Conservation (phyloP, 2,329 filamentous ascomycete species). For the Aspergillus bombycis region DNA sequence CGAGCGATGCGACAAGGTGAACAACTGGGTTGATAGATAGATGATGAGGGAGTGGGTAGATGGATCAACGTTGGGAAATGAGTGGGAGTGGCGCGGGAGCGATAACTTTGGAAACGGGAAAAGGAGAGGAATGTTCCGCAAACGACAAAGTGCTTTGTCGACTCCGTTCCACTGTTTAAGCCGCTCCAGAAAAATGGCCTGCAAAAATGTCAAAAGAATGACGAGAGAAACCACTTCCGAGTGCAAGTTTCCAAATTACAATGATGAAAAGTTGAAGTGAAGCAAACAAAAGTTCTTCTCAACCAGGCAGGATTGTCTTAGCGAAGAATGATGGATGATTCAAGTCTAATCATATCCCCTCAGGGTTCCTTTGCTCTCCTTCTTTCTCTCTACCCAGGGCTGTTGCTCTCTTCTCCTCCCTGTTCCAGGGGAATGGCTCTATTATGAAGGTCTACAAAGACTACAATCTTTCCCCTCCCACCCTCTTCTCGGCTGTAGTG, state of each 20-base stretch:
- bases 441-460: conserved; percentile 15
- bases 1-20: conserved; percentile 35
- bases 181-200: neutral
- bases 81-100: conserved; percentile 16
- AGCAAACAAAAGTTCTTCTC: conserved; percentile 7
- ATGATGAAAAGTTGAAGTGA: conserved; percentile 4
- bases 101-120: conserved; percentile 30
- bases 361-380: conserved; percentile 8
- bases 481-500: neutral
- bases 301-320: conserved; percentile 1
- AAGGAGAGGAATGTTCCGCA: conserved; percentile 15
- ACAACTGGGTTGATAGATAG: conserved; percentile 55
- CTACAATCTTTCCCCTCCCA: neutral
- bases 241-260: neutral
- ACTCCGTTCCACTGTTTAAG: neutral
- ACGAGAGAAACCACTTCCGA: neutral
- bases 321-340: conserved; percentile 14
- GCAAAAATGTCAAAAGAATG: conserved; percentile 1
- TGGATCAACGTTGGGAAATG: conserved; percentile 20
- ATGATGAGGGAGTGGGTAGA: conserved; percentile 14
- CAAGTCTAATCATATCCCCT: conserved; percentile 1
- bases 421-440: conserved; percentile 15
- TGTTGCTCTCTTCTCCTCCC: conserved; percentile 13
- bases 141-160: conserved; percentile 6
- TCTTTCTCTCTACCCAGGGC: conserved; percentile 4